Evolutionary conservation across 768 basidiomycete species (phyloP), one percentile per base, ranked within the genome.

Genomic region (Tulasnella sp.): DNA sequence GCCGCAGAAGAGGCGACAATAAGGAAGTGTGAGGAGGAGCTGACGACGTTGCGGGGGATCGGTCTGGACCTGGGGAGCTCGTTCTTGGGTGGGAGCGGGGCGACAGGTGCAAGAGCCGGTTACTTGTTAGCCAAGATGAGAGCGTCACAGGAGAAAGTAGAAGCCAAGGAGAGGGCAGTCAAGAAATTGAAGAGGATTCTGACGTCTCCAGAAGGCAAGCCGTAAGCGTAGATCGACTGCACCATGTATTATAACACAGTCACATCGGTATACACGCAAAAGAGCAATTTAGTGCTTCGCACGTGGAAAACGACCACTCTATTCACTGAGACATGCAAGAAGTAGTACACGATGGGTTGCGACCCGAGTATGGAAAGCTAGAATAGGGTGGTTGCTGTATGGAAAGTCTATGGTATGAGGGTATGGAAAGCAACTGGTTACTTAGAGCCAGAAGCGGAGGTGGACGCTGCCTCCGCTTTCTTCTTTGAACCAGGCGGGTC

Each of bases 91-190:
- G 71, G 72, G 36, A 70, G 69, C 61, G 70, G 68, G 14, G 81
- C 81, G 0, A 74, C 81, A 40, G 72, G 71, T 31, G 73, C 75
- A 58, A 75, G 94, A 58, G 79, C 78, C 19, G 74, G 72, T 35
- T 85, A 83, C 67, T 68, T 96, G 50, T 67, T 83, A 63, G 76
- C 77, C 57, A 93, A 86, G 72, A 84, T 98, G 79, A 71, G 74
- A 11, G 74, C 73, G 29, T 80, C 82, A 2, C 77, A 83, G 66
- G 71, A 71, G 62, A 89, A 83, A 69, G 71, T 92, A 32, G 81
- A 82, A 62, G 65, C 61, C 29, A 65, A 91, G 67, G 91, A 90
- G 67, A 77, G 72, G 65, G 76, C 79, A 71, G 92, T 93, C 65
- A 69, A 63, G 11, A 75, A 77, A 61, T 67, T 89, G 69, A 86